Base-by-base conservation (phyloP, 164 flowering plant species). In the Vitis labrusca region DNA sequence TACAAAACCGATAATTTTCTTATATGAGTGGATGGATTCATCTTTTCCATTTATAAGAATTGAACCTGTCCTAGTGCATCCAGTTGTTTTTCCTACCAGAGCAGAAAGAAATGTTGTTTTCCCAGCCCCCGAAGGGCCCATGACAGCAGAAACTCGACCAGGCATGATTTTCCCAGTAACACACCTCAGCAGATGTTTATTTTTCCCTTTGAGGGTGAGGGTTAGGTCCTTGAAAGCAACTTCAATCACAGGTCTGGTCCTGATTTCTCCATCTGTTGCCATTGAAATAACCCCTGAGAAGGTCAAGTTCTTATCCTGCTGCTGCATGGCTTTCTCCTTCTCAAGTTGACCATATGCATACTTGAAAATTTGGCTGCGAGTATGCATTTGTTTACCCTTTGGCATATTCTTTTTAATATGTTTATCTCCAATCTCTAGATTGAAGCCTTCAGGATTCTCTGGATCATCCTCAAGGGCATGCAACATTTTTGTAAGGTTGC, bases 121-220 rank as follows among this genome's bases (percentile, higher is more conserved):
- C n/a, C 99, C 99, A 74, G 99, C 99, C 53, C 99, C 99, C 48
- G 99, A 93, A 49, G 99, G 99, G 54, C 99, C 99, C 98, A 96
- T 96, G 64, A 96, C 98, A 75, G 98, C 94, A 65, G 98, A 85
- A 65, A 96, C 88, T 50, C 91, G 95, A 9, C 99, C 99, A 48
- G 98, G 97, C 81, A 75, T 77, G 55, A 96, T 78, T 73, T 87
- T 92, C 54, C 99, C 99, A 23, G 94, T 91, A 30, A 93, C 95
- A 83, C 92, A 77, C 75, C 97, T 86, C 81, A 93, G 65, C 9
- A 96, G 80, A 72, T 88, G 88, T 71, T 83, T 92, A 58, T 87
- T 72, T 78, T 91, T 92, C n/a, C 86, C 86, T 77, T 83, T 92
- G 81, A 93, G 73, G 19, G 98, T 88, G 50, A 96, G 87, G 29